A percentile compares a stretch with the other conserved stretches of the same genome.
Evolutionary conservation across 225 moss, liverwort and hornwort genomes (phyloP).

Genomic region (Physcomitrium patens): DNA sequence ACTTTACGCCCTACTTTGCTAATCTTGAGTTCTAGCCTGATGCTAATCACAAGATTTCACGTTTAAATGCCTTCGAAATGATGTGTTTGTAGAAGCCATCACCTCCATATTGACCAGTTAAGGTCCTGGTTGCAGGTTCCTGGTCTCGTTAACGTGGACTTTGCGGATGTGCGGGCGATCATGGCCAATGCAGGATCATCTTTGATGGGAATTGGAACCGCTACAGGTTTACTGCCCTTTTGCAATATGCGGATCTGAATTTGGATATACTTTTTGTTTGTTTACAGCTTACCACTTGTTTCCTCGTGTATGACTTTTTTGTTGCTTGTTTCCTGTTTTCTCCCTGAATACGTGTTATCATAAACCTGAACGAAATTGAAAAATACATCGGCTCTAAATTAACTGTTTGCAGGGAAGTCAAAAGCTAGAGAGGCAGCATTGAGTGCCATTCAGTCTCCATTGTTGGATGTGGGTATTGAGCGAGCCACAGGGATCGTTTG

Average conservation of each 20-base stretch:
- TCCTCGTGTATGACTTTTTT: constrained; percentile 10
- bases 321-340: constrained; percentile 17
- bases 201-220: constrained; percentile 94
- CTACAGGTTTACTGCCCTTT: constrained; percentile 63
- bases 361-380: background rate
- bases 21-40: constrained; percentile 11
- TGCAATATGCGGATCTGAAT: background rate
- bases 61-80: constrained; percentile 19
- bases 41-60: background rate
- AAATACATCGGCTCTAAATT: background rate
- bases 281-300: constrained; percentile 2
- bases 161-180: constrained; percentile 94
- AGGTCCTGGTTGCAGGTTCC: constrained; percentile 68
- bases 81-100: background rate
- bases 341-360: background rate
- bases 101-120: constrained; percentile 33
- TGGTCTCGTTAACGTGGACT: constrained; percentile 95
- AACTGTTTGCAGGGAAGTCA: constrained; percentile 70
- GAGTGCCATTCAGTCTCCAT: constrained; percentile 93
- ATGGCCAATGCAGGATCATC: constrained; percentile 98
- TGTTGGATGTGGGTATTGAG: constrained; percentile 93
- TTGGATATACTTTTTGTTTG: constrained; percentile 4
- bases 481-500: constrained; percentile 97
- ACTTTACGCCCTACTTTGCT: constrained; percentile 17
- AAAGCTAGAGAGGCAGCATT: constrained; percentile 94